Conservation (phyloP, 2,329 filamentous ascomycete species). For the Calonectria leucothoes region DNA sequence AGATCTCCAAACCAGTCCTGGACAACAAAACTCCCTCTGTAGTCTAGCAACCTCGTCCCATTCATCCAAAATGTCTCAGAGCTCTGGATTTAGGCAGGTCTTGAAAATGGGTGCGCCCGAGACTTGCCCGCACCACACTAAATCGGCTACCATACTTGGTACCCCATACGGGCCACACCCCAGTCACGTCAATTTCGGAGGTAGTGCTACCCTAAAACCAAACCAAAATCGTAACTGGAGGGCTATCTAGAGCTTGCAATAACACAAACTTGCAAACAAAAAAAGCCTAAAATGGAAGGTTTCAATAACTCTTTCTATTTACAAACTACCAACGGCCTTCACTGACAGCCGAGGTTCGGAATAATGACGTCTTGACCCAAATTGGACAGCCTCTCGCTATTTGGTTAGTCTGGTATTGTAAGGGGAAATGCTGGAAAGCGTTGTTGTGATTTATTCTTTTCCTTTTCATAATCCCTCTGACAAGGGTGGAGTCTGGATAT, state of each 20-base stretch:
- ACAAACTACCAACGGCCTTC: background rate
- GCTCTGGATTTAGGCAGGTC: constrained; percentile 61
- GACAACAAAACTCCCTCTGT: background rate
- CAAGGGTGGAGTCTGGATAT: no score
- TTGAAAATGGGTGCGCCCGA: constrained; percentile 80
- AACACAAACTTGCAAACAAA: background rate
- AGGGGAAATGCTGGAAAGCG: no score
- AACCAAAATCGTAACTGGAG: background rate
- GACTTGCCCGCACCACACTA: constrained; percentile 71
- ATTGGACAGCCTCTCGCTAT: background rate
- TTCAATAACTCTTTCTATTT: background rate
- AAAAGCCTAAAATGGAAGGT: background rate
- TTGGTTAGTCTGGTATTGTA: no score
- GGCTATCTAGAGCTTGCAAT: background rate
- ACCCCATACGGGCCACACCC: constrained; percentile 81
- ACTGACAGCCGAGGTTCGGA: background rate
- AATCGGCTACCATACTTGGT: constrained; percentile 81
- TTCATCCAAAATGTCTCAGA: background rate
- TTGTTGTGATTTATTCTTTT: no score
- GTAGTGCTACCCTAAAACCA: background rate
- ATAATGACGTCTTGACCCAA: background rate
- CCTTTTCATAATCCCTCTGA: no score
- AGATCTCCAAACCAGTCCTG: background rate
- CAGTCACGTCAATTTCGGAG: constrained; percentile 74
- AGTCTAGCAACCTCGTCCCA: background rate